Conservation (phyloP, 352 stramenopile species). For the Lagenidium sp. region DNA sequence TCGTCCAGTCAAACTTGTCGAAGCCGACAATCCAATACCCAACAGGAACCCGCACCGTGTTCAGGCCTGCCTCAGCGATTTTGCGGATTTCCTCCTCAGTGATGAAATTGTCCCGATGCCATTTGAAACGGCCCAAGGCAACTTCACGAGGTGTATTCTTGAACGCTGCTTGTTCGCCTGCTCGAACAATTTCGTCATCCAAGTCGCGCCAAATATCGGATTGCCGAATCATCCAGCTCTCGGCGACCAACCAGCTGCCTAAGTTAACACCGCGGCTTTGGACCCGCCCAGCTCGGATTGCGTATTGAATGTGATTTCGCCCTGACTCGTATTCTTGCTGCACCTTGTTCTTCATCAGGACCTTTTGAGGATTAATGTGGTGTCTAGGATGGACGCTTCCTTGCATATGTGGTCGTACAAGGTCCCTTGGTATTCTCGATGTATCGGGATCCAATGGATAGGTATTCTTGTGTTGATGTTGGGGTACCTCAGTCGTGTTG, state of each 20-base stretch:
- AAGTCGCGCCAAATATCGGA: constrained; percentile 17
- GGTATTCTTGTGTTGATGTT: too few relatives aligned
- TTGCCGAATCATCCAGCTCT: constrained; percentile 23
- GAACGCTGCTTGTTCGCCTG: constrained; percentile 15
- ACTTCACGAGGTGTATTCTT: constrained; percentile 4
- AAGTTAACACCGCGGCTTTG: constrained; percentile 22
- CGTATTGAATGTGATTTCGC: constrained; percentile 16
- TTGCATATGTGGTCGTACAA: too few relatives aligned
- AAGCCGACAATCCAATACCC: constrained; percentile 71
- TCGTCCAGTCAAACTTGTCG: constrained; percentile 28
- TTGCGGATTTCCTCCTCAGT: constrained; percentile 48
- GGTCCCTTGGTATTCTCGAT: too few relatives aligned
- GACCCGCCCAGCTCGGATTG: constrained; percentile 12
- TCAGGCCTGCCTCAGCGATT: constrained; percentile 50
- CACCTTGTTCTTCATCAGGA: too few relatives aligned
- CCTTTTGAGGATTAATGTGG: too few relatives aligned
- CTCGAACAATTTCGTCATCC: background rate
- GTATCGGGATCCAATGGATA: too few relatives aligned
- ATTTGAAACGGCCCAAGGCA: constrained; percentile 25
- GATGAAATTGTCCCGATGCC: constrained; percentile 55
- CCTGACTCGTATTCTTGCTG: too few relatives aligned
- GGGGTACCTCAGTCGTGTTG: too few relatives aligned
- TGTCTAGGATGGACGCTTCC: too few relatives aligned
- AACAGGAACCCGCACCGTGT: constrained; percentile 68
- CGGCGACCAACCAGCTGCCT: constrained; percentile 22